phyloP scores from a whole-genome alignment of 2,329 filamentous ascomycete species.

The Ceratocystis ficicola region DNA sequence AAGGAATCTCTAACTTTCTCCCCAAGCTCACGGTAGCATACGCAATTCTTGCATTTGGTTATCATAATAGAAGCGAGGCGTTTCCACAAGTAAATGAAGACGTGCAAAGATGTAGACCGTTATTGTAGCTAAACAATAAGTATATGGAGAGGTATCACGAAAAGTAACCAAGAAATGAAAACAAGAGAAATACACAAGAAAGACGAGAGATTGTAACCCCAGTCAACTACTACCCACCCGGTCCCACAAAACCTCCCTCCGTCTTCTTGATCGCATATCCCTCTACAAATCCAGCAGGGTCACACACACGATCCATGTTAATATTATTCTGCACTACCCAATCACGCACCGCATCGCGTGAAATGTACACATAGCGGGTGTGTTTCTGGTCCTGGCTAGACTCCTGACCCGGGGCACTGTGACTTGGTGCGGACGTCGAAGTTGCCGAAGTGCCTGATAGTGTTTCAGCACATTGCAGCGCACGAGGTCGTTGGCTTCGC shows the following conservation, averaged over 20 bases:
- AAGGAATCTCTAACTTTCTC: not conserved
- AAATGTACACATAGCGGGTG: slow-evolving; percentile 37
- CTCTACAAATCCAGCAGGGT: slow-evolving; percentile 61
- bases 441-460: no score
- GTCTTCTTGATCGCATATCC: slow-evolving; percentile 44
- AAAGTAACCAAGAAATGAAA: not conserved
- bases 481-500: slow-evolving; percentile 18
- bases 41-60: slow-evolving; percentile 14
- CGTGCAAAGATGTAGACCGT: not conserved
- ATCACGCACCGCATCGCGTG: slow-evolving; percentile 45
- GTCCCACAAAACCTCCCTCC: not conserved
- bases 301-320: slow-evolving; percentile 53
- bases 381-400: not conserved
- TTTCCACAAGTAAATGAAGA: slow-evolving; percentile 9
- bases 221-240: not conserved
- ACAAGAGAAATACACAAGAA: not conserved
- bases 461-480: not conserved
- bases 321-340: slow-evolving; percentile 56
- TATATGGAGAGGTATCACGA: not conserved
- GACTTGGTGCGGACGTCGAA: no score
- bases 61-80: slow-evolving; percentile 17
- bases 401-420: no score
- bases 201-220: no score
- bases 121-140: slow-evolving; percentile 1
- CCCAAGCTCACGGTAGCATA: not conserved